A percentile compares a stretch with the other conserved stretches of the same genome.
Evolutionary conservation across 2,329 filamentous ascomycete species (phyloP).

Genomic region (Biscogniauxia sp.): DNA sequence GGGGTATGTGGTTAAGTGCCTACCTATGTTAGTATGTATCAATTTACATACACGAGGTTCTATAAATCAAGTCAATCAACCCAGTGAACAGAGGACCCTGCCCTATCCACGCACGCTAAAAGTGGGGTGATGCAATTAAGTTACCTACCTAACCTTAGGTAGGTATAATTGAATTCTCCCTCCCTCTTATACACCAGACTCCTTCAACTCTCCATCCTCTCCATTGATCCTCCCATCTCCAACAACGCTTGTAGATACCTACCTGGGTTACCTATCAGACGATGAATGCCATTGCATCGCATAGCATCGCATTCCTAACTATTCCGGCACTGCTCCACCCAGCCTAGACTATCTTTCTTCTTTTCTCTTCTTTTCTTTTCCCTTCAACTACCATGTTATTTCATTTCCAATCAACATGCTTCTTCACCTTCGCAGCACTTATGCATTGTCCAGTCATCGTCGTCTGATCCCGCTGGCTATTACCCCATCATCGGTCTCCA

Average conservation of each 20-base stretch:
- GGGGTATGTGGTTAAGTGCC: too few relatives aligned
- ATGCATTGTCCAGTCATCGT: slow-evolving; percentile 2
- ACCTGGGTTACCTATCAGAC: neutral
- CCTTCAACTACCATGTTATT: slow-evolving; percentile 17
- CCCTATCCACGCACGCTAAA: neutral
- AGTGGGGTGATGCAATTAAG: neutral
- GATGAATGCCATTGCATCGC: too few relatives aligned
- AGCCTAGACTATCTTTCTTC: slow-evolving; percentile 11
- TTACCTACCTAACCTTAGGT: too few relatives aligned
- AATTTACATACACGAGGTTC: neutral
- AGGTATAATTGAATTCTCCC: too few relatives aligned
- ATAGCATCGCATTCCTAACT: neutral
- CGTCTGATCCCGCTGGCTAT: slow-evolving; percentile 9
- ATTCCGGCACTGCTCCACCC: slow-evolving; percentile 3
- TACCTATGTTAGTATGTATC: too few relatives aligned
- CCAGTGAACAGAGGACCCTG: too few relatives aligned
- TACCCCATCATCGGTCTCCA: slow-evolving; percentile 19
- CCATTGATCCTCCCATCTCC: neutral
- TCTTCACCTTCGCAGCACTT: slow-evolving; percentile 9
- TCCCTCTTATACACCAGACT: too few relatives aligned
- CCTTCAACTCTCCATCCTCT: too few relatives aligned
- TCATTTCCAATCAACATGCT: slow-evolving; percentile 19
- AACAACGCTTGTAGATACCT: neutral
- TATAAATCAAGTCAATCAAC: too few relatives aligned
- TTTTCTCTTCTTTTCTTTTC: too few relatives aligned